These are phyloP conservation scores for Diaporthe sp. DNA, from an alignment of 2,329 filamentous ascomycete genomes.

Conservation along the genomic window DNA sequence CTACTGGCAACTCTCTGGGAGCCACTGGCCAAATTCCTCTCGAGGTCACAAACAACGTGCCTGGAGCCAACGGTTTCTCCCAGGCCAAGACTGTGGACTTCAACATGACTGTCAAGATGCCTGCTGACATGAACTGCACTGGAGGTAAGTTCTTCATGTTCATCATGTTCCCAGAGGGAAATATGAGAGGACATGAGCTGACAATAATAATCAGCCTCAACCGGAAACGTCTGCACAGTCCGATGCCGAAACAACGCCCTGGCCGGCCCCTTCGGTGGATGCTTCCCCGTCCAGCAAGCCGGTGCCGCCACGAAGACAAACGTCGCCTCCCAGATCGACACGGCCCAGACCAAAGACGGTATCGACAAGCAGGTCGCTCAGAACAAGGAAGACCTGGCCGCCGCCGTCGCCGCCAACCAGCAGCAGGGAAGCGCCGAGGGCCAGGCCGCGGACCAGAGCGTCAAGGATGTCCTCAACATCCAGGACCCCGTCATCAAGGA, in stretches of 20 bases:
- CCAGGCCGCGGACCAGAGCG: conserved; percentile 1
- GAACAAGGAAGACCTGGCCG: conserved; percentile 64
- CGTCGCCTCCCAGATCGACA: conserved; percentile 59
- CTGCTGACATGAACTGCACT: conserved; percentile 58
- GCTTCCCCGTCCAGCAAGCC: conserved; percentile 68
- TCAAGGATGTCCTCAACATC: conserved; percentile 7
- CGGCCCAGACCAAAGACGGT: conserved; percentile 57
- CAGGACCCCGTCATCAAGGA: conserved; percentile 33
- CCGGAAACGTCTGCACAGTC: conserved; percentile 70
- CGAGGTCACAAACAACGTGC: conserved; percentile 69
- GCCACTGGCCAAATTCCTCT: conserved; percentile 52
- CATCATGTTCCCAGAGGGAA: too few relatives aligned
- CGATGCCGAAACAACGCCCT: conserved; percentile 70
- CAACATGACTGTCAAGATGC: conserved; percentile 65
- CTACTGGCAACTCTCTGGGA: conserved; percentile 56
- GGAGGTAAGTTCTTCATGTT: conserved; percentile 54
- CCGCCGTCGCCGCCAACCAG: conserved; percentile 59
- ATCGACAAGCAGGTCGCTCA: conserved; percentile 62
- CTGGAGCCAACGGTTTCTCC: conserved; percentile 68
- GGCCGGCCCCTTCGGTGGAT: conserved; percentile 66
- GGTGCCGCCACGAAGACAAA: conserved; percentile 58
- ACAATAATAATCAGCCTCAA: conserved; percentile 50
- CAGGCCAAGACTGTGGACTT: conserved; percentile 68
- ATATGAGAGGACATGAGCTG: conserved; percentile 45
- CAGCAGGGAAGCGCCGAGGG: conserved; percentile 51